phyloP scores from a whole-genome alignment of 2,329 filamentous ascomycete species.

The Stagonosporopsis vannaccii region DNA sequence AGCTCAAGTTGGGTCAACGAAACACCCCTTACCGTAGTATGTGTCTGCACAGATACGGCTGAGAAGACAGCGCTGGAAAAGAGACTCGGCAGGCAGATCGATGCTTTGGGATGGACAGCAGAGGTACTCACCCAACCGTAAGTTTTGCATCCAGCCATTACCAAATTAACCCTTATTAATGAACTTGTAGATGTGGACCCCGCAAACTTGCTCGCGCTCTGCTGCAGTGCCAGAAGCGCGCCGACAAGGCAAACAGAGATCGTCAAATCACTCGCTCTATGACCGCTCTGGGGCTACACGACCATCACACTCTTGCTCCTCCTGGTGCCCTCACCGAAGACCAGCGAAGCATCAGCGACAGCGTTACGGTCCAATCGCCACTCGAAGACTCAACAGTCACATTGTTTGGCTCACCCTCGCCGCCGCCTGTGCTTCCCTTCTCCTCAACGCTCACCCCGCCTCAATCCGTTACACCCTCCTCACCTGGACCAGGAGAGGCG shows the following conservation, averaged over 20 bases:
- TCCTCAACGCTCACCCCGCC: conserved; percentile 22
- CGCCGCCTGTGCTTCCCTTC: conserved; percentile 22
- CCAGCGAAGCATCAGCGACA: conserved; percentile 37
- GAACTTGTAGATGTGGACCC: conserved; percentile 32
- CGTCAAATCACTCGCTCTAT: conserved; percentile 28
- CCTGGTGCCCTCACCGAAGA: conserved; percentile 18
- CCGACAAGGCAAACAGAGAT: conserved; percentile 23
- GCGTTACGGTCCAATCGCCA: conserved; percentile 1
- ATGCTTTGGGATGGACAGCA: conserved; percentile 35
- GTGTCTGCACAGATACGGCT: conserved; percentile 37
- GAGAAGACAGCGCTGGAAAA: conserved; percentile 37
- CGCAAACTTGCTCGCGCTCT: conserved; percentile 36
- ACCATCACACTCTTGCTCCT: conserved; percentile 23
- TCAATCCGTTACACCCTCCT: conserved; percentile 24
- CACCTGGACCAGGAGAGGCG: conserved; percentile 23
- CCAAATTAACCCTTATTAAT: background rate
- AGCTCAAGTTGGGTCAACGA: conserved; percentile 23
- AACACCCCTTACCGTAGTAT: conserved; percentile 33
- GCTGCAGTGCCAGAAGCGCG: conserved; percentile 32
- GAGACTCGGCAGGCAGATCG: conserved; percentile 30
- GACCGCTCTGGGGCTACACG: conserved; percentile 16
- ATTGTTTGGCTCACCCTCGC: conserved; percentile 17
- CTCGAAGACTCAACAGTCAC: background rate
- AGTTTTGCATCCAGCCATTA: conserved; percentile 1
- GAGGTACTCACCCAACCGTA: conserved; percentile 40